Evolutionary conservation across 495 filamentous ascomycete species (phyloP).

Genomic region (Neurospora africana): DNA sequence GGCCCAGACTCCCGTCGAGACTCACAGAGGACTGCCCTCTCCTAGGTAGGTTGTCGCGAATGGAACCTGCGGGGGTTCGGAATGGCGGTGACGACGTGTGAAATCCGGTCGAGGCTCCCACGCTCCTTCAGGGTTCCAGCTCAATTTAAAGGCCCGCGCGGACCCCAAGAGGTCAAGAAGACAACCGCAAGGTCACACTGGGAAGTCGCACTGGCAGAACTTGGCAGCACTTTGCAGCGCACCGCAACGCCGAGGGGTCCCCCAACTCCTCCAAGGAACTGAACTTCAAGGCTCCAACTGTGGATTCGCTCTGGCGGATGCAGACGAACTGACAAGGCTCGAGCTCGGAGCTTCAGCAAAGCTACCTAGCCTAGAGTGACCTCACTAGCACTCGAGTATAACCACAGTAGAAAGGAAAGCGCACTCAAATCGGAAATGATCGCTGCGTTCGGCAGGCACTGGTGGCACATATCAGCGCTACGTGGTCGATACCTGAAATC

Average conservation of each 20-base stretch:
- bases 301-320: not conserved
- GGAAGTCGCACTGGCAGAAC: not conserved
- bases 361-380: not conserved
- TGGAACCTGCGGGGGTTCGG: conserved; percentile 3
- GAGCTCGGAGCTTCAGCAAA: not conserved
- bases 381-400: not conserved
- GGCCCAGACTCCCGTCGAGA: not conserved
- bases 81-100: conserved; percentile 28
- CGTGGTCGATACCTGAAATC: not conserved
- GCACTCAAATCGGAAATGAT: not conserved
- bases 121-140: not conserved
- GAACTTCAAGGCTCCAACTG: not conserved
- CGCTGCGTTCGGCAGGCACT: not conserved
- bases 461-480: not conserved
- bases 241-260: not conserved
- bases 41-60: not conserved
- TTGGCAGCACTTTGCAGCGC: not conserved
- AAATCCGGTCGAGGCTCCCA: conserved; percentile 9
- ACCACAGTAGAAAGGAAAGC: too few relatives aligned
- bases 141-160: not conserved
- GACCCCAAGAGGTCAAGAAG: not conserved
- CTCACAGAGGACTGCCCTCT: not conserved
- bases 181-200: not conserved
- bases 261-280: not conserved
- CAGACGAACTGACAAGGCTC: not conserved